Percentiles rank a stretch among this genome's conserved stretches.
Conservation (phyloP, 108 stramenopile genomes). For the Craspedostauros australis region DNA sequence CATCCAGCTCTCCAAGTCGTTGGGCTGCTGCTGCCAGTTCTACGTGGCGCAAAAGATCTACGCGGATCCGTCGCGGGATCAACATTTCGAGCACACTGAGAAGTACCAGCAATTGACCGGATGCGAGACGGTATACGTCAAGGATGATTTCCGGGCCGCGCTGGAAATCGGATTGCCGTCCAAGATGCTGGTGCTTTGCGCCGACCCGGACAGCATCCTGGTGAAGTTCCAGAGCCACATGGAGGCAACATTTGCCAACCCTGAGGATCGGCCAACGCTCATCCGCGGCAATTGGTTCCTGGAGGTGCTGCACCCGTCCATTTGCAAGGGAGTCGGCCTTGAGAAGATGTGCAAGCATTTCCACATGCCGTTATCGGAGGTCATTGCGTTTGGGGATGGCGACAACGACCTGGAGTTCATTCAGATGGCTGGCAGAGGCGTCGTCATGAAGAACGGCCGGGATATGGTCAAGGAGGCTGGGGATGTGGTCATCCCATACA, state of each 20-base stretch:
- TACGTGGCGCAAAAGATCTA: slow-evolving; percentile 51
- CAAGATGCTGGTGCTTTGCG: slow-evolving; percentile 42
- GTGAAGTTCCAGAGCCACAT: slow-evolving; percentile 9
- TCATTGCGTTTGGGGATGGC: slow-evolving; percentile 73
- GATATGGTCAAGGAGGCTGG: slow-evolving; percentile 43
- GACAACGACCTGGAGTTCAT: slow-evolving; percentile 75
- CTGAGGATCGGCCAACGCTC: not conserved
- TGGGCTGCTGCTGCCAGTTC: slow-evolving; percentile 46
- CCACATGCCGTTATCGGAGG: slow-evolving; percentile 29
- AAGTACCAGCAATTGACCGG: slow-evolving; percentile 47
- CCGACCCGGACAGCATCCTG: slow-evolving; percentile 21
- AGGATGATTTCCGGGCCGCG: slow-evolving; percentile 30
- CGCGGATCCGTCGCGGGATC: slow-evolving; percentile 21
- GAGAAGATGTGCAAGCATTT: slow-evolving; percentile 37
- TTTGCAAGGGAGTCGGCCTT: slow-evolving; percentile 58
- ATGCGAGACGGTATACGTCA: slow-evolving; percentile 13
- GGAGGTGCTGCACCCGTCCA: slow-evolving; percentile 45
- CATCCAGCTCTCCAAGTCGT: slow-evolving; percentile 28
- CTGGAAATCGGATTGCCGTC: slow-evolving; percentile 30
- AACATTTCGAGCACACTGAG: slow-evolving; percentile 28
- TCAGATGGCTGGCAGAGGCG: slow-evolving; percentile 47
- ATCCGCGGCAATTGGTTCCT: slow-evolving; percentile 22
- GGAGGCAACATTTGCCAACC: slow-evolving; percentile 20
- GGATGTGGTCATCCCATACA: slow-evolving; percentile 40
- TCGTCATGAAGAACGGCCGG: slow-evolving; percentile 73